phyloP scores from a whole-genome alignment of 768 basidiomycete species.

The Panellus pusillus region DNA sequence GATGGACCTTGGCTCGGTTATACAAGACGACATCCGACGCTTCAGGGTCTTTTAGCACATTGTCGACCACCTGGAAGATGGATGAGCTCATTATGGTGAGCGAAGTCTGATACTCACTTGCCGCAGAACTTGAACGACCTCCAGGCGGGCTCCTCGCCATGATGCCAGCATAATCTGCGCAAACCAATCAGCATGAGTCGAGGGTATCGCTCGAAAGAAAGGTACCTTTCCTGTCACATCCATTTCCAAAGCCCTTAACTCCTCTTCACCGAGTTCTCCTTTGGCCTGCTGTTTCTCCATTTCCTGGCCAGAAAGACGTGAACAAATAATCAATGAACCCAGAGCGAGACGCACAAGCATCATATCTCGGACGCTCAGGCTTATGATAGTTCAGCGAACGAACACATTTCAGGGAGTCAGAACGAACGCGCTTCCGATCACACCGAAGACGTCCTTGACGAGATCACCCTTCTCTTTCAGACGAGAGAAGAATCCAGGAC shows the following conservation, averaged over 20 bases:
- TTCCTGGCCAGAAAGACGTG: conserved; percentile 47
- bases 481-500: conserved; percentile 88
- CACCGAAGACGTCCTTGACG: conserved; percentile 96
- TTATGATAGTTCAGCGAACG: conserved; percentile 25
- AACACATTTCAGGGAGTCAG: conserved; percentile 2
- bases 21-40: conserved; percentile 69
- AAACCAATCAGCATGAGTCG: not conserved
- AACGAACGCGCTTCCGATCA: conserved; percentile 90
- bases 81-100: conserved; percentile 5
- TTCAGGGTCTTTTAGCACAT: conserved; percentile 79
- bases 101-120: conserved; percentile 39
- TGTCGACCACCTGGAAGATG: conserved; percentile 64
- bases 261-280: conserved; percentile 86
- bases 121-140: conserved; percentile 87
- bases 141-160: conserved; percentile 95
- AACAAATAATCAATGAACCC: not conserved
- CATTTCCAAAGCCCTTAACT: conserved; percentile 82
- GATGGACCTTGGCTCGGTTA: conserved; percentile 79
- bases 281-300: conserved; percentile 89
- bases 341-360: conserved; percentile 50
- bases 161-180: conserved; percentile 88
- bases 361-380: conserved; percentile 72
- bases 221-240: conserved; percentile 88
- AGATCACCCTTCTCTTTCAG: conserved; percentile 92
- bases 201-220: too few species aligned